phyloP scores from a whole-genome alignment of 495 filamentous ascomycete species.

The Hamigera avellanea region DNA sequence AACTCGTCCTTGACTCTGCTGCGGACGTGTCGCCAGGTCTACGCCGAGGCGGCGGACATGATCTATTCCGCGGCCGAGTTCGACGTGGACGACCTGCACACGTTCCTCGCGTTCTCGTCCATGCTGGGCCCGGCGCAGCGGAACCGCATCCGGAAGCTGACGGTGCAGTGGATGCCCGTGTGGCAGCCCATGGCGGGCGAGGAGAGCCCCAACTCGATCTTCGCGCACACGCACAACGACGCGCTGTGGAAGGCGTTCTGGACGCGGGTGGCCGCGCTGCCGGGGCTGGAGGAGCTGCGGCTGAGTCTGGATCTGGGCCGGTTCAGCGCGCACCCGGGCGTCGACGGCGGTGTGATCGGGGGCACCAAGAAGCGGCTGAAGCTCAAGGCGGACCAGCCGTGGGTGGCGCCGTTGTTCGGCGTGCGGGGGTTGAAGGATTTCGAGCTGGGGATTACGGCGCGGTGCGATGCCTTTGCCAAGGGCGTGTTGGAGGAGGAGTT shows the following conservation, averaged over 20 bases:
- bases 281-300: conserved; percentile 9
- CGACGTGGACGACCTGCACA: conserved; percentile 32
- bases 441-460: conserved; percentile 27
- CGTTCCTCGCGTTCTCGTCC: conserved; percentile 26
- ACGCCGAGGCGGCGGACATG: conserved; percentile 23
- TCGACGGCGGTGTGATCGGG: conserved; percentile 6
- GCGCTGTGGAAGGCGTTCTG: conserved; percentile 27
- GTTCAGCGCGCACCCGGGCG: conserved; percentile 13
- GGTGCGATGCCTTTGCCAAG: conserved; percentile 22
- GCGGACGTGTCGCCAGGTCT: conserved; percentile 28
- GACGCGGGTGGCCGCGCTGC: conserved; percentile 13
- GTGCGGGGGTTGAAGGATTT: conserved; percentile 22
- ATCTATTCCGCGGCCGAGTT: conserved; percentile 21
- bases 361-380: conserved; percentile 13
- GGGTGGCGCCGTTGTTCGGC: conserved; percentile 21
- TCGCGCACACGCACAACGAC: conserved; percentile 31
- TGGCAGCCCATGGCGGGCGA: conserved; percentile 26
- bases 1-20: conserved; percentile 19
- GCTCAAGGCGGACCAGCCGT: conserved; percentile 16
- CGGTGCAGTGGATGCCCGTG: conserved; percentile 27
- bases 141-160: conserved; percentile 11
- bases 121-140: conserved; percentile 10
- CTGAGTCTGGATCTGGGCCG: conserved; percentile 25
- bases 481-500: conserved; percentile 19
- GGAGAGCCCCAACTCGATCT: conserved; percentile 23